A percentile compares a stretch with the other conserved stretches of the same genome.
Evolutionary conservation across 768 basidiomycete genomes (phyloP).

Genomic region (Kwoniella sp.): DNA sequence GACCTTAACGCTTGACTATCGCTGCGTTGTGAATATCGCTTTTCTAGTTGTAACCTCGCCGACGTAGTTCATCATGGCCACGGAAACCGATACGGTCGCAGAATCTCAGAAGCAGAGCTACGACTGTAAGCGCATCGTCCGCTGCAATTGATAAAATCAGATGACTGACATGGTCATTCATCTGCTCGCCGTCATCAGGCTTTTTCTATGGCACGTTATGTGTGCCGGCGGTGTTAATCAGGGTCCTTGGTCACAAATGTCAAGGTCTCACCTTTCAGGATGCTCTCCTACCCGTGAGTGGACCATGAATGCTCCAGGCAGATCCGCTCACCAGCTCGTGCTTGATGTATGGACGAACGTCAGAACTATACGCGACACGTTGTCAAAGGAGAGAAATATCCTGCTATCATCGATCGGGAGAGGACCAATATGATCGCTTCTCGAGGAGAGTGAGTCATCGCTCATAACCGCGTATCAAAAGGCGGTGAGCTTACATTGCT

Average conservation of each 20-base stretch:
- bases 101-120: conserved; percentile 15
- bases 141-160: neutral
- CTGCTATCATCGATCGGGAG: conserved; percentile 71
- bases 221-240: conserved; percentile 77
- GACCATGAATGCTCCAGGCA: neutral
- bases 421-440: conserved; percentile 60
- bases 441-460: conserved; percentile 19
- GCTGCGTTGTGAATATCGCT: too few species aligned
- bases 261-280: conserved; percentile 68
- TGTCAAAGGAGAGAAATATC: conserved; percentile 78
- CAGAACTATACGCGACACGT: conserved; percentile 81
- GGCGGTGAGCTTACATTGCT: neutral
- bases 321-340: neutral
- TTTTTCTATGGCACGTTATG: conserved; percentile 92
- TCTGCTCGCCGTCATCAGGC: conserved; percentile 23
- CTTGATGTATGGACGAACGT: neutral
- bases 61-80: too few species aligned
- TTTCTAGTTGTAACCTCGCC: too few species aligned
- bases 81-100: neutral
- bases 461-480: neutral
- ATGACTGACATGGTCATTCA: neutral
- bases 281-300: conserved; percentile 70
- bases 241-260: conserved; percentile 73
- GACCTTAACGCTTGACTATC: too few species aligned
- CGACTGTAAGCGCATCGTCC: conserved; percentile 18